Evolutionary conservation across 805 yeast genomes (phyloP), one percentile per base, ranked within the genome.

Genomic region (Kodamaea hsintzibuensis): DNA sequence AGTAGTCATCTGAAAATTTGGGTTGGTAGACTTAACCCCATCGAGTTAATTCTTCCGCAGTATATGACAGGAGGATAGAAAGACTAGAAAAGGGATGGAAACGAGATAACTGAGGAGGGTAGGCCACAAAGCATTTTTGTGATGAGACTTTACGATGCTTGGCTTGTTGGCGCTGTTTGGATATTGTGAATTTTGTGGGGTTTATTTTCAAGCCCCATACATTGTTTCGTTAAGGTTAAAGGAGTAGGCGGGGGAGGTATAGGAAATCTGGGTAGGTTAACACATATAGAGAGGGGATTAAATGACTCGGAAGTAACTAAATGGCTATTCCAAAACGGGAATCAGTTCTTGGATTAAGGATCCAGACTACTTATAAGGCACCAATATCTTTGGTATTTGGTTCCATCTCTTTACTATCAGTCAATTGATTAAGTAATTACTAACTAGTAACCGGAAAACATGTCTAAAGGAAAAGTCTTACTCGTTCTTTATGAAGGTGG

Each of bases 401-500:
- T 22, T 22, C 6, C 25, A 22, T 22, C 6, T 38, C 6, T 7
- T 38, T 17, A 38, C 8, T 38, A 38, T 14, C 42, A 38, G 42
- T 14, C 19, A 38, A 38, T 38, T 16, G 19, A 38, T 38, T 4
- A 38, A 13, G 4, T 8, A 30, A 30, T 5, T 12, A 30, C 10
- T 8, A 30, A 30, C 4, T 12, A 30, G 19, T 22, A 22, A 22
- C 6, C 25, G 6, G 25, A 22, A 4, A 40, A 17, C 22, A 40
- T 40, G 44, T 14, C 44, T 17, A 57, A 57, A 49, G 59, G 59
- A 67, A 72, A 70, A 52, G 79, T 84, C 53, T 76, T 84, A 57
- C 71, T 84, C 52, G 86, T 84, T 51, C 75, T 84, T 58, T 84
- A 84, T 76, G 69, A 72, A 57, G 88, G 86, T 54, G 81, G 81